Evolutionary conservation across 1,284 basidiomycete genomes (phyloP).

Genomic region (Malassezia dermatis): DNA sequence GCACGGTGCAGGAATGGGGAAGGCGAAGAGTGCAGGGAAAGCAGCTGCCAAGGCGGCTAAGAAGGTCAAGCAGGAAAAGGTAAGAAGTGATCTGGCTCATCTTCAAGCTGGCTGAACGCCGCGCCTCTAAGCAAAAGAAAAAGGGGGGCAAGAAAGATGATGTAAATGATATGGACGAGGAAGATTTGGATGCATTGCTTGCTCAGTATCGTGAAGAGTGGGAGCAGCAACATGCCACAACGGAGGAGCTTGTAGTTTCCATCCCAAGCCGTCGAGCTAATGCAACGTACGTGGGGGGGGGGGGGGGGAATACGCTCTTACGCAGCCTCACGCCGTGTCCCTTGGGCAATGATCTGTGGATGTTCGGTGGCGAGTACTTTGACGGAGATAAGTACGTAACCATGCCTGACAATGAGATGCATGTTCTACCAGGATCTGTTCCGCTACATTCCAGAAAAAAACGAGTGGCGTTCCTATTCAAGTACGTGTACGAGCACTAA

Average conservation of each 20-base stretch:
- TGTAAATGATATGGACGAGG: conserved; percentile 31
- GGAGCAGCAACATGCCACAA: conserved; percentile 35
- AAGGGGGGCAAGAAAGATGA: conserved; percentile 24
- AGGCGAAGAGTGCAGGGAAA: conserved; percentile 41
- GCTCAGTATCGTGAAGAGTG: conserved; percentile 37
- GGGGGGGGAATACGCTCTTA: background rate
- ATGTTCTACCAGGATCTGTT: conserved; percentile 45
- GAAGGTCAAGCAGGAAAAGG: conserved; percentile 44
- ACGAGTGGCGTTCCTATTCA: conserved; percentile 41
- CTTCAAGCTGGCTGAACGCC: conserved; percentile 27
- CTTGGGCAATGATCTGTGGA: conserved; percentile 41
- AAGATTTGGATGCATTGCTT: conserved; percentile 42
- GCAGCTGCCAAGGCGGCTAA: conserved; percentile 43
- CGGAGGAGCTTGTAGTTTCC: conserved; percentile 34
- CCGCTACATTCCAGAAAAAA: conserved; percentile 38
- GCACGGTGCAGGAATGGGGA: conserved; percentile 29
- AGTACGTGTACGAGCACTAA: conserved; percentile 8
- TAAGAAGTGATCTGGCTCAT: background rate
- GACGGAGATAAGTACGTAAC: conserved; percentile 32
- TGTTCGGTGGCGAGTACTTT: conserved; percentile 48
- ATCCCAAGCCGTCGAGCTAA: conserved; percentile 40
- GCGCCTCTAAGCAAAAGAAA: conserved; percentile 35
- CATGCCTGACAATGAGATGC: conserved; percentile 8
- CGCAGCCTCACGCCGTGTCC: conserved; percentile 38
- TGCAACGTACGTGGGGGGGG: conserved; percentile 26